Evolutionary conservation across 176 grass and related monocot species (phyloP), one percentile per base, ranked within the genome.

Genomic region (Carex cristatella): DNA sequence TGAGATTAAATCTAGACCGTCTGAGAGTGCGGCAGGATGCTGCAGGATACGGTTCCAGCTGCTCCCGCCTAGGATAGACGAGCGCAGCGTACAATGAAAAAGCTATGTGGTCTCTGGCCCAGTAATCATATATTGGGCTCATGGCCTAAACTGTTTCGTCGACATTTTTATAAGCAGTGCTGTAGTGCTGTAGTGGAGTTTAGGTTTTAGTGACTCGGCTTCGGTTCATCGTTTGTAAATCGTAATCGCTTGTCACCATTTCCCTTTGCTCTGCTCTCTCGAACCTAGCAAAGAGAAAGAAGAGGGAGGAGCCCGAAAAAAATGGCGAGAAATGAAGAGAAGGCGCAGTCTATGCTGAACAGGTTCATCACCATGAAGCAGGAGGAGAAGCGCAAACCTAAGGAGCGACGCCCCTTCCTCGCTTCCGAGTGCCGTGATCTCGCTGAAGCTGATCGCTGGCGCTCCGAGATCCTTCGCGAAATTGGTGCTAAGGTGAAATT

Each of bases 281-380:
- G 53, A 63, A 61, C 76, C 32, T 44, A 81, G 40, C n/a, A 16
- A 63, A 13, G 59, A 81, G 76, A n/a, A 37, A 40, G 33, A 7
- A 37, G 33, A 81, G 13, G n/a, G 19, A 10, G 16, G 77, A n/a
- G 16, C 4, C 23, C 23, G 33, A 35, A 30, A 15, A 53, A 65
- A 69, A 98, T 98, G 96, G 96, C 96, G 85, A 89, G 96, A 8
- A 98, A 98, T 82, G 91, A 98, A 85, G 96, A 98, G 93, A 98
- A 98, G 70, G 93, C 90, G 58, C 91, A 98, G 88, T 98, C 96
- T 7, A 98, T 98, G 96, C 89, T 98, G 37, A 98, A 98, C 68
- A 88, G 91, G 78, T 98, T 92, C 90, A 93, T 99, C 88, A 88
- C 91, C 85, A 99, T 99, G 96, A 99, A 99, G 91, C 90, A 92